A percentile compares a stretch with the other conserved stretches of the same genome.
Evolutionary conservation across 140 eudicot species (phyloP).

Genomic region (Oenanthe javanica): DNA sequence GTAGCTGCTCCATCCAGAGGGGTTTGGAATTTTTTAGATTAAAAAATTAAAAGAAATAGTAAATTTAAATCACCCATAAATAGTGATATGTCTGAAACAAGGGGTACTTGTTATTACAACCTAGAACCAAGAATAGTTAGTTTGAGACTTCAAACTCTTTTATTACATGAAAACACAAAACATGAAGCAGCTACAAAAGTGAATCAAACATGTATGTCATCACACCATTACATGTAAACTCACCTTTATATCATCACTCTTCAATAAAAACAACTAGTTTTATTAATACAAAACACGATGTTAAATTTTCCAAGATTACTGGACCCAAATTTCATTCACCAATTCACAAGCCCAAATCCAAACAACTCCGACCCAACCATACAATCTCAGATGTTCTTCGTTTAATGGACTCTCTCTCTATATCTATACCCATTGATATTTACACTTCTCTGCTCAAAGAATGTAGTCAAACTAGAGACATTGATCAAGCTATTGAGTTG

Average conservation of each 20-base stretch:
- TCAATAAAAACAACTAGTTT: neutral
- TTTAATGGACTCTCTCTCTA: constrained; percentile 59
- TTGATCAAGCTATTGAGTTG: constrained; percentile 28
- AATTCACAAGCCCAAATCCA: neutral
- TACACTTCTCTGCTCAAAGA: constrained; percentile 64
- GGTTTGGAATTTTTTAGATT: too few species aligned
- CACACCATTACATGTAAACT: constrained; percentile 7
- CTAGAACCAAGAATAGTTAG: too few species aligned
- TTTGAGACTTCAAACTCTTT: too few species aligned
- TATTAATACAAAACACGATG: neutral
- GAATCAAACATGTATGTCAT: neutral
- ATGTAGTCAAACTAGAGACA: constrained; percentile 38
- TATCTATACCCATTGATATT: constrained; percentile 43
- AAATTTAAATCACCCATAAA: too few species aligned
- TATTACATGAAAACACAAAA: too few species aligned
- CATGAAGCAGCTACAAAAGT: neutral
- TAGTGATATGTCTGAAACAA: too few species aligned
- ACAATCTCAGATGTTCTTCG: constrained; percentile 53
- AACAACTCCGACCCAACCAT: constrained; percentile 2
- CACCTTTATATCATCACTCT: neutral
- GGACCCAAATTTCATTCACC: neutral
- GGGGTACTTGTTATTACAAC: too few species aligned
- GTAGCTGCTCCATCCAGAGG: too few species aligned
- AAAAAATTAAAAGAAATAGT: too few species aligned
- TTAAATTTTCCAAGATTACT: constrained; percentile 3